Evolutionary conservation across 805 yeast genomes (phyloP), one percentile per base, ranked within the genome.

Genomic region (Starmerella powellii): DNA sequence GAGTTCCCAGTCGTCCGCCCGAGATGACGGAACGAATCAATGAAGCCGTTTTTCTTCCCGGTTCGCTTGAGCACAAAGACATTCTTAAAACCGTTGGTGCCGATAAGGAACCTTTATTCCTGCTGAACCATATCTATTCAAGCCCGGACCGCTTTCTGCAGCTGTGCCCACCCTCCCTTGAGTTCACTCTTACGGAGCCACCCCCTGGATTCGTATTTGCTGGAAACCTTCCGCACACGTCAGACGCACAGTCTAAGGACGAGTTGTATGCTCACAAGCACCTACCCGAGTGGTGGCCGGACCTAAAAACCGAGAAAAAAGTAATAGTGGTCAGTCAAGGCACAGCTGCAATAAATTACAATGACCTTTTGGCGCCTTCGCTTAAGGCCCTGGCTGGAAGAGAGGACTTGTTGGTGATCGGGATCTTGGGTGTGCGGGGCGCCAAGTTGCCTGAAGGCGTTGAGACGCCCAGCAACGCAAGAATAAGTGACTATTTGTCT

Each of bases 131-230:
- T n/a, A 33, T 33, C 6, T 33, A 33, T 21, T 5, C 27, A 6
- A 21, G 37, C 17, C 37, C 37, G n/a, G 37, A 33, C 37, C 19
- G 27, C 15, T 33, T 33, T 33, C 16, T 33, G n/a, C 37, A 33
- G 20, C 28, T 33, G 16, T 33, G 37, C 37, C 37, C 37, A 6
- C 37, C 37, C 13, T 33, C 37, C 4, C 37, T 33, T 10, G 37
- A 33, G 27, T 33, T 33, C 27, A 18, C 4, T 6, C n/a, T 33
- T 6, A 21, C 5, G 4, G 13, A 18, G 5, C 37, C 37, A 8
- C 37, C 37, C 12, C 5, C 6, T 6, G 37, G 37, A 8, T 13
- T 33, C 28, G 10, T 6, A n/a, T 33, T 33, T 20, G 37, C 37
- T 20, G 37, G 37, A 4, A 33, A 27, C 17, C 27, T 27, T 10